Base-by-base conservation (phyloP, 345 rosid species). In the Brassica incana region DNA sequence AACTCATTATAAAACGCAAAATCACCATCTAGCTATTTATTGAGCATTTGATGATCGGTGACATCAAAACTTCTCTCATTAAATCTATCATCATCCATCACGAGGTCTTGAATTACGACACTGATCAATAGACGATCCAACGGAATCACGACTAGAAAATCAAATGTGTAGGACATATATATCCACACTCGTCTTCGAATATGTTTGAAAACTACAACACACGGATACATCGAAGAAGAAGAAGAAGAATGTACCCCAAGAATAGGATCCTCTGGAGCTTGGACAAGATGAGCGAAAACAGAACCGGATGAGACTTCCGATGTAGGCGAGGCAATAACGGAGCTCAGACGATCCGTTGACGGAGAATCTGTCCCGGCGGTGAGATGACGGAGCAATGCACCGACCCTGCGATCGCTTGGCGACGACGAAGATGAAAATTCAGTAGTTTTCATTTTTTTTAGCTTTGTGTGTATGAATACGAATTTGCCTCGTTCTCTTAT, bases 201-300 rank as follows among this genome's bases (percentile, higher is more conserved):
- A 38, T 38, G 45, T 38, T 38, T 30, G 1, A 4, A 35, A 18
- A 27, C 11, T 6, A 36, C 8, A 70, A 32, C 2, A 32, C 45
- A 71, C 18, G 43, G 12, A 58, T 15, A 48, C 5, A 61, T 5
- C 8, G 5, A 68, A 9, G 4, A 73, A 61, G 8, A 38, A 38
- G 23, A 20, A 20, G 65, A 15, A 60, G 65, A 15, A 61, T 23
- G 54, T 85, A 91, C 96, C 83, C 94, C 97, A 76, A 92, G 92
- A 75, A 88, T 92, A 29, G 96, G 92, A 88, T 92, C 97, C 79
- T 91, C 97, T 15, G 97, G 97, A 74, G 86, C 97, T 71, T 83
- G 91, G 81, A 85, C 90, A 27, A 92, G 86, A 83, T 87, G 92
- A 64, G 86, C 73, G 86, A 92, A 90, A 75, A 89, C 92, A 65